Conservation (phyloP, 2,329 filamentous ascomycete species). For the Monosporascus cannonballus region DNA sequence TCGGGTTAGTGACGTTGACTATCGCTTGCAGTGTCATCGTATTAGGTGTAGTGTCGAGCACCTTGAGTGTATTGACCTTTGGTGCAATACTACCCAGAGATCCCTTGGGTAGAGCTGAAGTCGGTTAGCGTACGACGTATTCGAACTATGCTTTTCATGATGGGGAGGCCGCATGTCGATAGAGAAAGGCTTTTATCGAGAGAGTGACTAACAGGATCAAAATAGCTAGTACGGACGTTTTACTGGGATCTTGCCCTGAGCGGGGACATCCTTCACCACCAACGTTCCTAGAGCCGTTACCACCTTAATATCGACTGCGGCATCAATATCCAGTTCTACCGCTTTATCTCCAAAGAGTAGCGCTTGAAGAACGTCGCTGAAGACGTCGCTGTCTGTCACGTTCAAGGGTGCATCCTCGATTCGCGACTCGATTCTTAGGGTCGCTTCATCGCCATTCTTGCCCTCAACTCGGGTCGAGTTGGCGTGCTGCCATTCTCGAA, state of each 20-base stretch:
- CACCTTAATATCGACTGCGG: conserved; percentile 76
- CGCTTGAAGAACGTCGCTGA: conserved; percentile 74
- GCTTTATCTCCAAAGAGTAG: conserved; percentile 68
- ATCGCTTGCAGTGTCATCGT: conserved; percentile 65
- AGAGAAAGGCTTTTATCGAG: conserved; percentile 11
- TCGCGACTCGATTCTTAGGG: conserved; percentile 67
- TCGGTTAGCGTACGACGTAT: conserved; percentile 26
- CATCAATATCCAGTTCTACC: conserved; percentile 68
- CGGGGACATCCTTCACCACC: conserved; percentile 76
- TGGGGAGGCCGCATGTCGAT: conserved; percentile 9
- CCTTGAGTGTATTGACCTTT: conserved; percentile 62
- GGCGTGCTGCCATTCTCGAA: conserved; percentile 77
- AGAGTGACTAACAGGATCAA: conserved; percentile 36
- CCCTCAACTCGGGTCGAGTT: conserved; percentile 67
- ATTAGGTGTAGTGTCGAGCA: conserved; percentile 65
- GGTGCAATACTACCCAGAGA: conserved; percentile 46
- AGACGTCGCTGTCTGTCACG: conserved; percentile 73
- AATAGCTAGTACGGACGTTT: conserved; percentile 75
- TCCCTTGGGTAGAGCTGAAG: conserved; percentile 52
- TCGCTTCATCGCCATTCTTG: conserved; percentile 49
- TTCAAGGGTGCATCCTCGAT: conserved; percentile 76
- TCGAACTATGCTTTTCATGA: conserved; percentile 6
- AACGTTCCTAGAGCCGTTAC: conserved; percentile 76
- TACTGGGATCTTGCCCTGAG: conserved; percentile 78
- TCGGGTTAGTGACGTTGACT: conserved; percentile 86